phyloP scores from a whole-genome alignment of 1,284 basidiomycete species.

The Austroboletus niveus region DNA sequence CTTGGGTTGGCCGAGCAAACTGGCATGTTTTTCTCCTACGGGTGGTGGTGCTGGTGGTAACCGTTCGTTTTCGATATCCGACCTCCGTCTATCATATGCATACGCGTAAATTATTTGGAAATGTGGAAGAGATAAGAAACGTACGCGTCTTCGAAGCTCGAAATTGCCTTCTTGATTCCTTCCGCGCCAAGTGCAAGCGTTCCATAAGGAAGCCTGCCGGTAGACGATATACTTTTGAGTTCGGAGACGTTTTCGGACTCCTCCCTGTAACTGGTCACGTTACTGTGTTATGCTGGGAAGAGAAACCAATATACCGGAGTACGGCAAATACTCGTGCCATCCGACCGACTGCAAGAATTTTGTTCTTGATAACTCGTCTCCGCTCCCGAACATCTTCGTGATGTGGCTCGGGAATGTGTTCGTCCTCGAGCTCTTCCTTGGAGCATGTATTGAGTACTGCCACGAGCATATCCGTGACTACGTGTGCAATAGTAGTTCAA shows the following conservation, averaged over 20 bases:
- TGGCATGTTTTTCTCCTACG: not conserved
- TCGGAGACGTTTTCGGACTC: conserved; percentile 98
- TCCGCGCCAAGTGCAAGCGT: conserved; percentile 88
- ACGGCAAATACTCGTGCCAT: conserved; percentile 97
- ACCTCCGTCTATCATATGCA: conserved; percentile 69
- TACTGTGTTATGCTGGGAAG: not conserved
- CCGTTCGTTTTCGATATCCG: conserved; percentile 98
- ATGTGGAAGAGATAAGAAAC: conserved; percentile 34
- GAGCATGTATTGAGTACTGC: conserved; percentile 92
- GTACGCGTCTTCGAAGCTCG: conserved; percentile 93
- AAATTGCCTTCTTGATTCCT: conserved; percentile 95
- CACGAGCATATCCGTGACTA: conserved; percentile 95
- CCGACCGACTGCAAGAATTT: conserved; percentile 96
- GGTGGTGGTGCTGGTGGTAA: conserved; percentile 61
- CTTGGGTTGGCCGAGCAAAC: not conserved
- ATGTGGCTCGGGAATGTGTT: conserved; percentile 39
- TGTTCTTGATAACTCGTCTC: conserved; percentile 90
- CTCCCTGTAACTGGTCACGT: conserved; percentile 56
- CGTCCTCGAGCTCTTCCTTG: conserved; percentile 90
- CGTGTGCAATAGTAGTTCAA: not conserved
- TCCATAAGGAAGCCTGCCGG: conserved; percentile 80
- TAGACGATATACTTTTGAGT: conserved; percentile 87
- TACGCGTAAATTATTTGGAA: not conserved
- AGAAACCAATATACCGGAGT: conserved; percentile 65
- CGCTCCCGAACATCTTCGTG: conserved; percentile 69